Conservation (phyloP, 1,284 basidiomycete species). For the Malassezia globosa region DNA sequence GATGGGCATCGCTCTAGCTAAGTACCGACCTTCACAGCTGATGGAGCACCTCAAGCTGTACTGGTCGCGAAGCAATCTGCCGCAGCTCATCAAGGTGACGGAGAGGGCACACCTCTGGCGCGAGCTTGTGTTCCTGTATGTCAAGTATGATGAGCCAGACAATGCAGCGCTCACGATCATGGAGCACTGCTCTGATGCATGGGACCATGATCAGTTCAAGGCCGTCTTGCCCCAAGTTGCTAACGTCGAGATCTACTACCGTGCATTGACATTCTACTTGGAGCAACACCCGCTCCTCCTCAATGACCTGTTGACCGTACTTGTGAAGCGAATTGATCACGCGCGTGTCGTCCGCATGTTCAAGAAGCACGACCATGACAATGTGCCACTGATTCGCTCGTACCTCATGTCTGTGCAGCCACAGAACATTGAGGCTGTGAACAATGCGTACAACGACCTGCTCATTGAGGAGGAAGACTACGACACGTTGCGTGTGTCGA, state of each 20-base stretch:
- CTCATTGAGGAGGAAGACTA: slow-evolving; percentile 98
- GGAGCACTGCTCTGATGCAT: slow-evolving; percentile 88
- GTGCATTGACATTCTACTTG: slow-evolving; percentile 56
- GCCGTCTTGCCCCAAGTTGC: slow-evolving; percentile 55
- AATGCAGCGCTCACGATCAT: slow-evolving; percentile 97
- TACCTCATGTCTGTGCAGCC: slow-evolving; percentile 95
- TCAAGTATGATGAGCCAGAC: slow-evolving; percentile 94
- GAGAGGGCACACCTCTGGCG: slow-evolving; percentile 96
- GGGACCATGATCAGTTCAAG: slow-evolving; percentile 94
- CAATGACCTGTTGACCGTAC: slow-evolving; percentile 80
- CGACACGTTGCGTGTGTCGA: slow-evolving; percentile 85
- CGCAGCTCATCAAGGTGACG: slow-evolving; percentile 83
- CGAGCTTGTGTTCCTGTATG: slow-evolving; percentile 95
- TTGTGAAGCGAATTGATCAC: slow-evolving; percentile 88
- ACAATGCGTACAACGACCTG: slow-evolving; percentile 91
- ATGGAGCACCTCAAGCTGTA: slow-evolving; percentile 99
- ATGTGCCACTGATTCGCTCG: slow-evolving; percentile 83
- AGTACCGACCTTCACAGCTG: slow-evolving; percentile 91
- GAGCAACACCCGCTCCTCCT: slow-evolving; percentile 85
- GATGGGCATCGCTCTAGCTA: slow-evolving; percentile 85
- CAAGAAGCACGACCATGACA: slow-evolving; percentile 68
- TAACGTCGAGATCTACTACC: slow-evolving; percentile 97
- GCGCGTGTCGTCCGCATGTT: slow-evolving; percentile 89
- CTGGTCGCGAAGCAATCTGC: slow-evolving; percentile 92
- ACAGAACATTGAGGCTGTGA: slow-evolving; percentile 89